A percentile compares a stretch with the other conserved stretches of the same genome.
Conservation (phyloP, 805 yeast genomes). For the Kazachstania martiniae region DNA sequence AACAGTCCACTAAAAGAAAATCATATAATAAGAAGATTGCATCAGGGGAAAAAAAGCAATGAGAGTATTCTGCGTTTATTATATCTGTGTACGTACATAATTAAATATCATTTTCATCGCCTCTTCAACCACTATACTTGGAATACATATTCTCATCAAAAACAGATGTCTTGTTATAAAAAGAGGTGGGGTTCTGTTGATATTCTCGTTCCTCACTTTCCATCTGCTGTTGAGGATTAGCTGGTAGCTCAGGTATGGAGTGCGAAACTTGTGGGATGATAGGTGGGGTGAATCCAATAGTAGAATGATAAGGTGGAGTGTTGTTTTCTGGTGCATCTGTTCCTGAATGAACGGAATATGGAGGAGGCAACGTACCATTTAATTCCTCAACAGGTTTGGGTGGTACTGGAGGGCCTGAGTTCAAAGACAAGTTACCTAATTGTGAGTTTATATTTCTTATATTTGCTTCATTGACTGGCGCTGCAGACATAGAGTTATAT, state of each 20-base stretch:
- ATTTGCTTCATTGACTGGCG: not conserved
- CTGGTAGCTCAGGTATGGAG: constrained; percentile 5
- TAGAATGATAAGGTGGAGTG: too few relatives aligned
- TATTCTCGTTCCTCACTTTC: constrained; percentile 16
- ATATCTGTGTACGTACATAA: too few relatives aligned
- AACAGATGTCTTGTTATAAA: constrained; percentile 41
- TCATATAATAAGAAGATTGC: not conserved
- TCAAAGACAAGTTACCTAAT: not conserved
- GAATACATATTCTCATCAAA: constrained; percentile 40
- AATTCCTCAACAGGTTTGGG: not conserved
- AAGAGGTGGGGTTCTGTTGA: constrained; percentile 29
- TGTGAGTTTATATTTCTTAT: not conserved
- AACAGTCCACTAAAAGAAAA: not conserved
- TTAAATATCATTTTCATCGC: not conserved
- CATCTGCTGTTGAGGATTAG: constrained; percentile 2
- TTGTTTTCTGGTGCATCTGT: too few relatives aligned
- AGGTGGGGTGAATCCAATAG: not conserved
- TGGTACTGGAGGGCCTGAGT: constrained; percentile 1
- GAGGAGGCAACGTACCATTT: constrained; percentile 2
- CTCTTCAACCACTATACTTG: constrained; percentile 16
- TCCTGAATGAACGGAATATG: not conserved
- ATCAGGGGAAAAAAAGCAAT: too few relatives aligned
- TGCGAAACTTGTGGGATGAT: constrained; percentile 14
- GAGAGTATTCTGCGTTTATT: too few relatives aligned
- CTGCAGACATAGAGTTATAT: not conserved